These are phyloP conservation scores for Cocos nucifera DNA, from an alignment of 176 grass and related monocot species.

Conservation along the genomic window DNA sequence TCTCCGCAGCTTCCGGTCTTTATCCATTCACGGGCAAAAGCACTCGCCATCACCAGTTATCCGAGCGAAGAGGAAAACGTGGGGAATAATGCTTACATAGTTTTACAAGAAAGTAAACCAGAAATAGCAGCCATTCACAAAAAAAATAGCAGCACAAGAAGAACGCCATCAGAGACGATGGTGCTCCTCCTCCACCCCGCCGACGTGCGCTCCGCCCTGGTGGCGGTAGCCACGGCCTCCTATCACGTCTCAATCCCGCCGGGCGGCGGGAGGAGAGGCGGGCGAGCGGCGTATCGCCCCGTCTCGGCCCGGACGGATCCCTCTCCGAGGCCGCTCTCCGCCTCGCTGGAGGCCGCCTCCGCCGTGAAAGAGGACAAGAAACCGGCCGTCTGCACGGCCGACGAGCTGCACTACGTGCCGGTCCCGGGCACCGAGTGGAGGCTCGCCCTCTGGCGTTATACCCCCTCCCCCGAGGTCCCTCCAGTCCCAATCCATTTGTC, in stretches of 20 bases:
- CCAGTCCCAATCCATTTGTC: too few species aligned
- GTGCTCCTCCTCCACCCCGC: conserved; percentile 43
- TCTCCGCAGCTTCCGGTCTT: too few species aligned
- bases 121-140: too few species aligned
- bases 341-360: not conserved
- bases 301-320: conserved; percentile 12
- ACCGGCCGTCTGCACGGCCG: conserved; percentile 75
- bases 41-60: too few species aligned
- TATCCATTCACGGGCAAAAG: too few species aligned
- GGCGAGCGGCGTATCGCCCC: not conserved
- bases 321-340: not conserved
- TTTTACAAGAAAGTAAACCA: too few species aligned
- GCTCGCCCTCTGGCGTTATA: conserved; percentile 89
- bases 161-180: not conserved
- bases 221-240: conserved; percentile 29
- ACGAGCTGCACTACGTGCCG: conserved; percentile 84
- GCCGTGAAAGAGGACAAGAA: conserved; percentile 36
- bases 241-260: conserved; percentile 4
- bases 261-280: conserved; percentile 3
- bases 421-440: conserved; percentile 91
- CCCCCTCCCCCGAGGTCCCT: conserved; percentile 58
- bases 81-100: too few species aligned
- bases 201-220: conserved; percentile 54
- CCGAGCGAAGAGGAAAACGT: too few species aligned
- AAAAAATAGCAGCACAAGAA: too few species aligned